Conservation (phyloP, 495 filamentous ascomycete species). For the Penicillium odoratum region DNA sequence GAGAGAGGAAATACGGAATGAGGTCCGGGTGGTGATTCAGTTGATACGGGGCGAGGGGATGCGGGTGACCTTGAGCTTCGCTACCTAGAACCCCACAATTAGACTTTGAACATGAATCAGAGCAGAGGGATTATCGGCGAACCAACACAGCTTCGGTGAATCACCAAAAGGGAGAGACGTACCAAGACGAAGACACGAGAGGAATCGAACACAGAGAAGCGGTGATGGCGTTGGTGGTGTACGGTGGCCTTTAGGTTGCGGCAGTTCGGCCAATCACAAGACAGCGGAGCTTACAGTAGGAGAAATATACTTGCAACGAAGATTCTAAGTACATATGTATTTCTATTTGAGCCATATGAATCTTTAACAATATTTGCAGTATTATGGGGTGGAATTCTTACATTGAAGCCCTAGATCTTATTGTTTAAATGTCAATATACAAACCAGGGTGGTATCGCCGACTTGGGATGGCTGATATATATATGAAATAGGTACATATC, state of each 20-base stretch:
- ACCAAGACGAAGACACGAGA: constrained; percentile 13
- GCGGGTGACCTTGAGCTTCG: constrained; percentile 34
- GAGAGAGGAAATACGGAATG: constrained; percentile 12
- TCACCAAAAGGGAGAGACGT: constrained; percentile 2
- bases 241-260: constrained; percentile 45
- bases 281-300: constrained; percentile 7
- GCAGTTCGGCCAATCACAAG: constrained; percentile 39
- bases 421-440: too few relatives aligned
- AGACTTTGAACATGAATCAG: constrained; percentile 16
- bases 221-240: constrained; percentile 34
- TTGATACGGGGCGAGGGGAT: constrained; percentile 21
- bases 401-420: too few relatives aligned
- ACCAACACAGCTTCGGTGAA: not conserved
- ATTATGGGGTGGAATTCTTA: too few relatives aligned
- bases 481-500: too few relatives aligned
- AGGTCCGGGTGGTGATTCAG: constrained; percentile 9
- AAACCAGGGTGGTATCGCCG: too few relatives aligned
- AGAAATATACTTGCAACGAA: not conserved
- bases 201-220: constrained; percentile 22
- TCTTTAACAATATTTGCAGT: too few relatives aligned
- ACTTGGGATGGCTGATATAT: too few relatives aligned
- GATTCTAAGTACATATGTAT: too few relatives aligned
- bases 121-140: not conserved
- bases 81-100: constrained; percentile 30
- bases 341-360: too few relatives aligned